Evolutionary conservation across 192 early-diverging fungal genomes (phyloP).

Genomic region (Oehlia diaphana): DNA sequence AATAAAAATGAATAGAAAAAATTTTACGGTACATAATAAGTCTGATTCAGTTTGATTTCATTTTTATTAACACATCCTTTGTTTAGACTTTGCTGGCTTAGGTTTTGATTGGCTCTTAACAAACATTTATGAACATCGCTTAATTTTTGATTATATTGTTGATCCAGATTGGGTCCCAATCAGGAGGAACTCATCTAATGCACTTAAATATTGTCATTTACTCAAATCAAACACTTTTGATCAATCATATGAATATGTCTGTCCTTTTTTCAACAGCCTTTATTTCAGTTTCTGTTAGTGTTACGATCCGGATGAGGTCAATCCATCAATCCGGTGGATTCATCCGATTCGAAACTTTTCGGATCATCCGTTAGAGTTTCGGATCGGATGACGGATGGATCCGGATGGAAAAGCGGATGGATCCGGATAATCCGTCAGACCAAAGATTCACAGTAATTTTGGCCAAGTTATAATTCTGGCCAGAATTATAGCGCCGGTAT

Average conservation of each 20-base stretch:
- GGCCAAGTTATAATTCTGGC: no score
- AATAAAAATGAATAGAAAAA: constrained; percentile 19
- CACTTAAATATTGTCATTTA: constrained; percentile 16
- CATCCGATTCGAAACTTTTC: no score
- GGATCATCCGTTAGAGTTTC: no score
- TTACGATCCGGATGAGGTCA: no score
- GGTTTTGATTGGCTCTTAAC: constrained; percentile 16
- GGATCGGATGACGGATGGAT: no score
- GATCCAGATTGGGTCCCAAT: constrained; percentile 19
- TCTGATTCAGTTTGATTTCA: constrained; percentile 10
- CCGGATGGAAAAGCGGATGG: no score
- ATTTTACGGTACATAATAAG: constrained; percentile 25
- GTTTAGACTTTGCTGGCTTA: constrained; percentile 2
- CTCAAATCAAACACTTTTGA: constrained; percentile 20
- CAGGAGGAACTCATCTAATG: constrained; percentile 19
- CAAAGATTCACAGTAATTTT: no score
- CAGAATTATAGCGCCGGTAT: no score
- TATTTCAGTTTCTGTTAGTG: no score
- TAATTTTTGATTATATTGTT: constrained; percentile 23
- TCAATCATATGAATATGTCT: not conserved
- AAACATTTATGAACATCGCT: not conserved
- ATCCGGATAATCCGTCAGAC: no score
- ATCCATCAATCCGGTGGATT: no score
- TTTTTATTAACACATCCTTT: constrained; percentile 23
- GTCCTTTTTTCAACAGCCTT: no score